Base-by-base conservation (phyloP, 345 rosid species). In the Eucalyptus erythrocorys region DNA sequence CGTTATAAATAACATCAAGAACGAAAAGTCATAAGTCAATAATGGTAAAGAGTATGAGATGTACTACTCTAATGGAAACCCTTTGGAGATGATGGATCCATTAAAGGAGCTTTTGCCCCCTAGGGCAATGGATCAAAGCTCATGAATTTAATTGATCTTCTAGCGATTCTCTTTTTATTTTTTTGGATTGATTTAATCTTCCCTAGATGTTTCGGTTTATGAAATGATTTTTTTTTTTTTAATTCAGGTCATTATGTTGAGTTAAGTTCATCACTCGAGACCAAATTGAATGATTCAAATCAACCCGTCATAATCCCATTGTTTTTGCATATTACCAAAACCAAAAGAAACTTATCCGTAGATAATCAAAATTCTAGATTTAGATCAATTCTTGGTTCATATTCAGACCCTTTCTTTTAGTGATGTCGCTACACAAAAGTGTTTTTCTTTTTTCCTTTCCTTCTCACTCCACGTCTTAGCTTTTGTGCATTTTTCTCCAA, bases 31-130 rank as follows among this genome's bases (percentile, higher is more conserved):
- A 51, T 51, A 2, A 51, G 21, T 51, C 13, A 21, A 32, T 37
- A 32, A 32, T 68, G 22, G 24, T 1, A 5, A 71, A 2, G 3
- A 32, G 12, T 9, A 71, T 5, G 26, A 68, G 21, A 3, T 34
- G 26, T 21, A 1, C 2, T 9, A 2, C 13, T 71, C 2, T 68
- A 1, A 32, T 16, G 5, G 32, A 17, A 21, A 2, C 7, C 26
- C 26, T 17, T 71, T 34, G 13, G 2, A 66, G 40, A n/a, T 15
- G 40, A 66, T 15, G 6, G 40, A 66, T 66, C 5, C 5, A 32
- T n/a, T 15, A 34, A 17, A 34, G 7, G 24, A 34, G 7, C 12
- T 37, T 71, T 71, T 37, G 13, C 13, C 43, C 43, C 10, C 0
- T 2, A 0, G 40, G 13, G 81, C 26, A 71, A 71, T 71, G 0